These are phyloP conservation scores for Albizia julibrissin DNA, from an alignment of 306 rosid genomes.

Conservation along the genomic window DNA sequence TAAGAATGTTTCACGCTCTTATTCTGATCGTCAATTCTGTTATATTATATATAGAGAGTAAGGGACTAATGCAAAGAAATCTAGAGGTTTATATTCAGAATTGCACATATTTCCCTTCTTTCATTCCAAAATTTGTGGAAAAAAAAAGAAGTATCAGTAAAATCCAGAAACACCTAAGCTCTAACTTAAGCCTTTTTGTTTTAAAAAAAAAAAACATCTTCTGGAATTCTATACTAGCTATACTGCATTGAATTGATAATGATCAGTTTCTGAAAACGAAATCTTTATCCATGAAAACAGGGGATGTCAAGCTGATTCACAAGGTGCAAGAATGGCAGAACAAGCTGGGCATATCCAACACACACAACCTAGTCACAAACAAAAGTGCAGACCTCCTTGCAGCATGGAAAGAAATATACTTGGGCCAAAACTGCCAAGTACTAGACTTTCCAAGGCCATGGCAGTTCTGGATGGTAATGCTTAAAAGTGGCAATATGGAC, in stretches of 20 bases:
- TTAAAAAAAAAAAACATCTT: neutral
- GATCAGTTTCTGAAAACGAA: neutral
- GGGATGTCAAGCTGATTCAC: constrained; percentile 19
- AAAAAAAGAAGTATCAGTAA: no score
- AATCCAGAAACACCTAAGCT: neutral
- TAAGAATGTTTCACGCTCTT: neutral
- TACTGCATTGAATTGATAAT: neutral
- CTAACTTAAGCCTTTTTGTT: neutral
- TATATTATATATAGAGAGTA: no score
- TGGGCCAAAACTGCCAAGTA: constrained; percentile 53
- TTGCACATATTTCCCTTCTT: neutral
- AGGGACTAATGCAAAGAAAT: neutral
- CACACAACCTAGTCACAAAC: neutral
- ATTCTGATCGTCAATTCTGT: neutral
- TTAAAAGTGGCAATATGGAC: constrained; percentile 68
- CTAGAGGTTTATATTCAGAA: neutral
- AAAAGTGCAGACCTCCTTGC: constrained; percentile 36
- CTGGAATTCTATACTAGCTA: neutral
- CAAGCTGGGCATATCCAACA: constrained; percentile 31
- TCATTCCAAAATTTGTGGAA: neutral
- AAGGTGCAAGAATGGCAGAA: constrained; percentile 39
- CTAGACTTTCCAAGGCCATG: constrained; percentile 50
- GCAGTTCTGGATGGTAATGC: constrained; percentile 75
- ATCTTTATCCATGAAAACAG: constrained; percentile 13
- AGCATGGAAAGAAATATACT: constrained; percentile 46